A percentile compares a stretch with the other conserved stretches of the same genome.
Conservation (phyloP, 2,329 filamentous ascomycete species). For the Trichoderma koningii region DNA sequence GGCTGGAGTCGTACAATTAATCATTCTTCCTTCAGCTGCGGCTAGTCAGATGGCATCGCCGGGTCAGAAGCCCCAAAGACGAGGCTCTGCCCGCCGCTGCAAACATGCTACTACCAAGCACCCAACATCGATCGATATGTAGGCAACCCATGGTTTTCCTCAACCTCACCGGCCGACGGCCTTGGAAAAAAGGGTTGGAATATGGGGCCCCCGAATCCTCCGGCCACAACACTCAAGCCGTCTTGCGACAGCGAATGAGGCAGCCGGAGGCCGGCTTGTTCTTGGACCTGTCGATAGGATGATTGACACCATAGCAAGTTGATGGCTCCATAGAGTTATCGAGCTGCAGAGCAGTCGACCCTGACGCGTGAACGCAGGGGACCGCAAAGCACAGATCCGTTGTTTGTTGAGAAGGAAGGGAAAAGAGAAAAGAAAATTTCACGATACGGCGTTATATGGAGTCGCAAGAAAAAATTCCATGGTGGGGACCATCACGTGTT, state of each 20-base stretch:
- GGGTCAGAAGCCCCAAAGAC: constrained; percentile 6
- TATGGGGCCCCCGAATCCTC: constrained; percentile 69
- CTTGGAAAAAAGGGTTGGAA: constrained; percentile 88
- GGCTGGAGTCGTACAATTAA: constrained; percentile 7
- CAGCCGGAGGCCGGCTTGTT: constrained; percentile 65
- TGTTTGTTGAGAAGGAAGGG: constrained; percentile 46
- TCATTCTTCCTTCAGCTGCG: not conserved
- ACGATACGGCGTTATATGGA: constrained; percentile 29
- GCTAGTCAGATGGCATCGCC: constrained; percentile 11
- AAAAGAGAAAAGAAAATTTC: constrained; percentile 46
- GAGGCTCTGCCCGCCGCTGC: constrained; percentile 14
- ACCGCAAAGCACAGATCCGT: constrained; percentile 86
- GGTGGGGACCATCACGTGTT: constrained; percentile 21
- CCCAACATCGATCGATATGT: constrained; percentile 52
- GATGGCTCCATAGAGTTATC: constrained; percentile 82
- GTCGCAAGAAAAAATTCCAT: constrained; percentile 4
- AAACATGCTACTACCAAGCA: not conserved
- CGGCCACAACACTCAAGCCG: constrained; percentile 64
- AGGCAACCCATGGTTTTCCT: constrained; percentile 83
- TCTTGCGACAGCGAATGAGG: constrained; percentile 66
- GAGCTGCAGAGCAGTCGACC: constrained; percentile 83
- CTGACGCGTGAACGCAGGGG: constrained; percentile 61
- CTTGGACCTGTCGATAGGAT: constrained; percentile 96
- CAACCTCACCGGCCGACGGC: constrained; percentile 87
- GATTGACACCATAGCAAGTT: constrained; percentile 73